Evolutionary conservation across 2,329 filamentous ascomycete genomes (phyloP).

Genomic region (Endoconidiophora laricicola): DNA sequence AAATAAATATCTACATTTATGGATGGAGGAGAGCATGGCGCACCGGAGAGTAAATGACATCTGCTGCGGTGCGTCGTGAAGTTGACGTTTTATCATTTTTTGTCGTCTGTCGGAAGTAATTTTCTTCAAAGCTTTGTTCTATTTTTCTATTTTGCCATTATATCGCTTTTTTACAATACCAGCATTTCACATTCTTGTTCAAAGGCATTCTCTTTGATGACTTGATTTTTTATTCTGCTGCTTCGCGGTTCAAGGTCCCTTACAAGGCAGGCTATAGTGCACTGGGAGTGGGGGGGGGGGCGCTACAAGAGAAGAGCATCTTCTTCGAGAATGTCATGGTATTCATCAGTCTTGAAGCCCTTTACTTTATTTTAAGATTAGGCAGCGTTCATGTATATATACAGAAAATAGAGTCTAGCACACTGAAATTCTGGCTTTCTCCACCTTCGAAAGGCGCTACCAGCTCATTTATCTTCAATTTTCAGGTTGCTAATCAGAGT

Average conservation of each 20-base stretch:
- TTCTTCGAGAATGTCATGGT: neutral
- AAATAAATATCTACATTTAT: too few species aligned
- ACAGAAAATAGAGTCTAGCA: neutral
- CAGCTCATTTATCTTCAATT: too few species aligned
- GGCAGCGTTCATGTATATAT: neutral
- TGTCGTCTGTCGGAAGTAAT: neutral
- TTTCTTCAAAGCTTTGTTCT: neutral
- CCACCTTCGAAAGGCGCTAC: too few species aligned
- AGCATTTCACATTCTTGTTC: neutral
- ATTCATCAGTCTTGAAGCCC: neutral
- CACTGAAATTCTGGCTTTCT: too few species aligned
- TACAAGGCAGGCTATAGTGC: too few species aligned
- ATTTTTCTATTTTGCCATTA: neutral
- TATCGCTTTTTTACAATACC: too few species aligned
- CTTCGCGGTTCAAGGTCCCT: too few species aligned
- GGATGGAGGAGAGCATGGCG: too few species aligned
- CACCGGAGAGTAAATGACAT: too few species aligned
- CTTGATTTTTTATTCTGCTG: neutral
- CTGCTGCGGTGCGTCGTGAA: constrained; percentile 11
- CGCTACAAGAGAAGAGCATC: too few species aligned
- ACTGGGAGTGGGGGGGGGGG: too few species aligned
- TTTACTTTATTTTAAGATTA: neutral
- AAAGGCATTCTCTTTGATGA: constrained; percentile 3
- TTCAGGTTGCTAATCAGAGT: constrained; percentile 24
- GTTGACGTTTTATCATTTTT: constrained; percentile 13